A percentile compares a stretch with the other conserved stretches of the same genome.
Evolutionary conservation across 208 protist genomes (phyloP).

Genomic region (Crithidia mellificae): DNA sequence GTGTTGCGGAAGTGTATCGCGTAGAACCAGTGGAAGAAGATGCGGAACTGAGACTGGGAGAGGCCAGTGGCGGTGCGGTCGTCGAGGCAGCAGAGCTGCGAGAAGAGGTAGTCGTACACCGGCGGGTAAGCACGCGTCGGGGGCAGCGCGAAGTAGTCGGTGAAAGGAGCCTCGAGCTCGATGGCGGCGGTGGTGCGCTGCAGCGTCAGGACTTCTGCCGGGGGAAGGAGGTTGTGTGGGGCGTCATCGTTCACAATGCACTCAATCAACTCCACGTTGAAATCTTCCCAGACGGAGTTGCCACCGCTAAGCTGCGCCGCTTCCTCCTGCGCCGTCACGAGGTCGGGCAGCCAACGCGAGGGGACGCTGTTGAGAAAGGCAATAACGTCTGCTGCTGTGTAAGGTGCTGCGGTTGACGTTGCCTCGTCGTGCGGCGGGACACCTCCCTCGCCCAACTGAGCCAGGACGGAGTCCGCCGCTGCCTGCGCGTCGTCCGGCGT

Average conservation of each 20-base stretch:
- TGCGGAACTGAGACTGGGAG: conserved; percentile 51
- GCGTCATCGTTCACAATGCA: conserved; percentile 77
- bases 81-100: conserved; percentile 21
- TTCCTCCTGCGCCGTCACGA: conserved; percentile 21
- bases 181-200: conserved; percentile 39
- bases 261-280: conserved; percentile 56
- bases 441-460: conserved; percentile 1
- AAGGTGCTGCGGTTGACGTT: conserved; percentile 22
- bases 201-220: conserved; percentile 51
- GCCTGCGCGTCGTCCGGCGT: background rate
- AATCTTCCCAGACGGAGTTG: conserved; percentile 24
- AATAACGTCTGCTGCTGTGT: conserved; percentile 43
- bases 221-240: conserved; percentile 57
- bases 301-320: background rate
- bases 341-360: conserved; percentile 48
- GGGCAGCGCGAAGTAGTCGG: conserved; percentile 54
- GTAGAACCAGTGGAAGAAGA: conserved; percentile 83
- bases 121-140: conserved; percentile 38
- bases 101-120: conserved; percentile 65
- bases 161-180: conserved; percentile 44
- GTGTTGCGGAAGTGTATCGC: conserved; percentile 63
- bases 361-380: conserved; percentile 51
- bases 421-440: background rate
- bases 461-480: conserved; percentile 10
- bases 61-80: conserved; percentile 12